Evolutionary conservation across 768 basidiomycete species (phyloP), one percentile per base, ranked within the genome.

Genomic region (Cystobasidium onofrii): DNA sequence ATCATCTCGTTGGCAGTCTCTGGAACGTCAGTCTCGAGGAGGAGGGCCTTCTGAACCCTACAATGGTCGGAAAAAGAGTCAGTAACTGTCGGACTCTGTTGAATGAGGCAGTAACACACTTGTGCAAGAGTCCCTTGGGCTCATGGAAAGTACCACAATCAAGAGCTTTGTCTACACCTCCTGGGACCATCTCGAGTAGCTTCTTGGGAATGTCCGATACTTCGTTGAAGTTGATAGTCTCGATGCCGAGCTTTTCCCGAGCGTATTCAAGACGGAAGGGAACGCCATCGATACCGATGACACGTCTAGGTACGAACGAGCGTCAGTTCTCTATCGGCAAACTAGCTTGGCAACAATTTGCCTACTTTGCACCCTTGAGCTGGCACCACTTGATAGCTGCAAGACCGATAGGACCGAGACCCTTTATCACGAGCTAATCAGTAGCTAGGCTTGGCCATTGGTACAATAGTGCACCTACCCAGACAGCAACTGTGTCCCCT

Each of bases 21-120:
- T 0, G 86, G 84, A 0, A 86, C 86, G 76, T 90, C 89, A 0
- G 88, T 90, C 81, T 91, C 89, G 33, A 89, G 84, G 86, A 88
- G 87, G 60, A 89, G 81, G 25, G 85, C 80, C 81, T 88, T 88
- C 80, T 89, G 86, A 36, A 86, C 83, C 78, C 88, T 89, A 81
- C n/a, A n/a, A n/a, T 89, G 89, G 1, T 85, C 13, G 25, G 7
- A 39, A 39, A 39, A 15, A 39, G 39, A n/a, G n/a, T n/a, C n/a
- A n/a, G n/a, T n/a, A n/a, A n/a, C n/a, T n/a, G n/a, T n/a, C n/a
- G n/a, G n/a, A n/a, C n/a, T n/a, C n/a, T n/a, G n/a, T n/a, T n/a
- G n/a, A n/a, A n/a, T n/a, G n/a, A n/a, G n/a, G n/a, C 46, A 50
- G 39, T 39, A 50, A 55, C 57, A 4, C 31, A 60, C 72, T 73